A percentile compares a stretch with the other conserved stretches of the same genome.
Conservation (phyloP, 208 protist species). For the Leishmania major region DNA sequence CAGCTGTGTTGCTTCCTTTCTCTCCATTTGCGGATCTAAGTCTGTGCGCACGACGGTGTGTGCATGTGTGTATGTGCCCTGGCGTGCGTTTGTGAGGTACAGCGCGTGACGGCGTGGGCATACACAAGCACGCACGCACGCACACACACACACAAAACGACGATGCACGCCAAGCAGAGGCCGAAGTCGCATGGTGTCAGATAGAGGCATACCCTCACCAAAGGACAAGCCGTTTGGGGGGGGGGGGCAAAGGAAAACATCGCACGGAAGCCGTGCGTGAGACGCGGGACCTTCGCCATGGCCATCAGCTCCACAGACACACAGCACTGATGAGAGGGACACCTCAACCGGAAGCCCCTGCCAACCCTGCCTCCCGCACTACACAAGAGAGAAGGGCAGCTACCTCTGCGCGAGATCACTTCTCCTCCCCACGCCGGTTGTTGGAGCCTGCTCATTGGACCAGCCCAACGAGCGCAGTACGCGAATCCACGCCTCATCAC, state of each 20-base stretch:
- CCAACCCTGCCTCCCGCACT: background rate
- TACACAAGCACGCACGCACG: background rate
- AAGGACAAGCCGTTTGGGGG: background rate
- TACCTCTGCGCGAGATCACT: background rate
- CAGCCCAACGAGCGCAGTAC: conserved; percentile 50
- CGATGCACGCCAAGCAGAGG: background rate
- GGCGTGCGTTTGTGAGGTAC: background rate
- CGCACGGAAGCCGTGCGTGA: background rate
- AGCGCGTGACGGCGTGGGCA: background rate
- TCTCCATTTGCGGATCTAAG: background rate
- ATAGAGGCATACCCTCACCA: background rate
- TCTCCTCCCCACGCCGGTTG: too few species aligned
- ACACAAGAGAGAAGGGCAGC: background rate
- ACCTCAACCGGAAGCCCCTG: background rate
- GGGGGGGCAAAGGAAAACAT: background rate
- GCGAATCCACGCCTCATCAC: conserved; percentile 65
- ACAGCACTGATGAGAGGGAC: background rate
- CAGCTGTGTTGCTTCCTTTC: background rate
- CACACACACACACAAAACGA: background rate
- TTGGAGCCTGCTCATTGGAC: background rate
- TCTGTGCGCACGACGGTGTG: background rate
- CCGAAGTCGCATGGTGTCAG: background rate
- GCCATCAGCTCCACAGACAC: background rate
- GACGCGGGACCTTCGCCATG: background rate
- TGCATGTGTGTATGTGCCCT: background rate